Base-by-base conservation (phyloP, 2,329 filamentous ascomycete species). In the Trichophyton schoenleinii region DNA sequence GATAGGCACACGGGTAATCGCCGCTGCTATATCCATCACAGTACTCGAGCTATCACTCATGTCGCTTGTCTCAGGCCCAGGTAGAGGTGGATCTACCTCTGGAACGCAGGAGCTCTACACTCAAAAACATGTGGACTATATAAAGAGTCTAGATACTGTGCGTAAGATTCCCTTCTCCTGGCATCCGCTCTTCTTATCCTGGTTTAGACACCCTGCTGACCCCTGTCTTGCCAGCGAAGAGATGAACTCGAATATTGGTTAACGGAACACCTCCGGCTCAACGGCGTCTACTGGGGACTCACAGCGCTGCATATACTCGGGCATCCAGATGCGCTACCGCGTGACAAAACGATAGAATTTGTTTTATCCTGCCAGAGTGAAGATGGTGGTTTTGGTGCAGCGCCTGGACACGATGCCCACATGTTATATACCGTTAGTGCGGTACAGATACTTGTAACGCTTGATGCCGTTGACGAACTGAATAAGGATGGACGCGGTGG, bases 221-320 rank as follows among this genome's bases (percentile, higher is more conserved):
- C 28, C 15, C 44, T 38, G 28, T 6, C 13, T 20, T 49, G 58
- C 41, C 76, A 87, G 84, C 87, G 88, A 71, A 91, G 88, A 77
- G 91, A 97, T 79, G 89, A 96, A 75, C 86, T 96, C 68, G 91
- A 96, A 74, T 99, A 97, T 78, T 96, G 92, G 88, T 81, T 97
- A 71, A 99, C 94, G 13, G 92, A 99, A 75, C 94, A 99, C 73
- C 81, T 99, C 67, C 90, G 94, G 64, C 82, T 99, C 62, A 96
- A 94, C 72, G 94, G 94, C 52, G 83, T 99, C 57, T 99, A 99
- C 75, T 99, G 94, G 94, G 94, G 94, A 13, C 77, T 99, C 62
- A 94, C 87, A 5, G 87, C 92, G 5, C 82, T 97, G 46, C 88
- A 96, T 78, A 81, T 97, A 31, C 84, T 99, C 63, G 83, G 86